A percentile compares a stretch with the other conserved stretches of the same genome.
These are phyloP conservation scores for Tetraselmis chui DNA, from an alignment of 139 green algal species.

Conservation along the genomic window DNA sequence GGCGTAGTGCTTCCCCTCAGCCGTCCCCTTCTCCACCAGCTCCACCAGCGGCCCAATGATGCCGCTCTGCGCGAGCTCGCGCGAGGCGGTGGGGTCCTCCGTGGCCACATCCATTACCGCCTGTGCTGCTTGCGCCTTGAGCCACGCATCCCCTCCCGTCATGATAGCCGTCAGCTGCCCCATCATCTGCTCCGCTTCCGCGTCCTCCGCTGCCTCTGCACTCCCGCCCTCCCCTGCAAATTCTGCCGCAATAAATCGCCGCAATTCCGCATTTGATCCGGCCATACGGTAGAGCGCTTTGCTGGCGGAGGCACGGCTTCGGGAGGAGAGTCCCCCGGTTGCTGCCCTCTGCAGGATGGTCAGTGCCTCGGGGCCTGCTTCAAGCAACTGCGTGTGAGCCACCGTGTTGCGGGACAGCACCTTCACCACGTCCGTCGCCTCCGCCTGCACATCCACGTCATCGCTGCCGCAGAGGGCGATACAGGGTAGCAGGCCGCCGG, in stretches of 20 bases:
- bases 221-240: not conserved
- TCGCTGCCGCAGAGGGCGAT: conserved; percentile 27
- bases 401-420: conserved; percentile 1
- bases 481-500: conserved; percentile 22
- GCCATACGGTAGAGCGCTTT: conserved; percentile 28
- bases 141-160: not conserved
- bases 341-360: not conserved
- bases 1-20: conserved; percentile 17
- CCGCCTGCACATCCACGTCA: conserved; percentile 32
- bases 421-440: conserved; percentile 47
- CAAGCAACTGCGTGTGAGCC: not conserved
- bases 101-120: conserved; percentile 16
- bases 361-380: not conserved
- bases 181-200: conserved; percentile 10
- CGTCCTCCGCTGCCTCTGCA: not conserved
- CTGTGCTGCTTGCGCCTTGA: conserved; percentile 17
- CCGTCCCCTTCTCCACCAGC: conserved; percentile 24
- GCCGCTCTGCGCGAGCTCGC: conserved; percentile 29
- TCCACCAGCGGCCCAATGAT: conserved; percentile 31
- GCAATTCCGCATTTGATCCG: conserved; percentile 15
- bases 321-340: not conserved
- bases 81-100: conserved; percentile 17
- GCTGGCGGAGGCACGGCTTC: not conserved
- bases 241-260: not conserved
- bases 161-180: conserved; percentile 15